These are phyloP conservation scores for Leptographium galeiforme DNA, from an alignment of 2,329 filamentous ascomycete genomes.

Conservation along the genomic window DNA sequence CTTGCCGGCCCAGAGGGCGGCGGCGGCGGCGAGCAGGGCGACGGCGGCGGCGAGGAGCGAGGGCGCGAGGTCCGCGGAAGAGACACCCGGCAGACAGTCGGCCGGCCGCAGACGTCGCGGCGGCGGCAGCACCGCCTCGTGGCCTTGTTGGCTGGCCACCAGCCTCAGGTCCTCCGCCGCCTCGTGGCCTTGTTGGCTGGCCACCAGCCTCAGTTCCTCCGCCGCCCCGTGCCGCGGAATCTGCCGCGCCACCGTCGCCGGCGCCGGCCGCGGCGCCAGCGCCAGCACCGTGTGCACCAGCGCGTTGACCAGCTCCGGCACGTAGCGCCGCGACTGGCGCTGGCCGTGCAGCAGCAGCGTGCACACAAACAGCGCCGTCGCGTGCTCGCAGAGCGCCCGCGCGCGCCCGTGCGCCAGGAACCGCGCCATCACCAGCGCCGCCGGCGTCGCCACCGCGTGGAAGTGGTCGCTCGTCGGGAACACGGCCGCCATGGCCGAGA, in stretches of 20 bases:
- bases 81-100: constrained; percentile 11
- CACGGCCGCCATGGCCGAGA: constrained; percentile 70
- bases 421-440: constrained; percentile 69
- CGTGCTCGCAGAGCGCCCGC: constrained; percentile 47
- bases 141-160: no score
- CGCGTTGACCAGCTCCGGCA: constrained; percentile 81
- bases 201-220: constrained; percentile 35
- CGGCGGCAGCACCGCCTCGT: constrained; percentile 36
- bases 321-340: constrained; percentile 66
- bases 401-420: constrained; percentile 71
- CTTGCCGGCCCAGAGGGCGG: constrained; percentile 61
- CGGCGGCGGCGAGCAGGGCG: constrained; percentile 52
- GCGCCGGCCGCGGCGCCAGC: constrained; percentile 37
- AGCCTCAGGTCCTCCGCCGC: constrained; percentile 30
- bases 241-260: constrained; percentile 19
- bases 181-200: no score
- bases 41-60: constrained; percentile 50
- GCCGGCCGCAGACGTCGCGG: constrained; percentile 6
- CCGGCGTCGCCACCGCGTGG: constrained; percentile 85
- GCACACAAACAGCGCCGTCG: constrained; percentile 64
- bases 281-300: constrained; percentile 58
- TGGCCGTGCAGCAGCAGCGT: constrained; percentile 76
- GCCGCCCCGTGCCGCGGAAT: constrained; percentile 11
- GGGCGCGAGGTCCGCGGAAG: constrained; percentile 30
- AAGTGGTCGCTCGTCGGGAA: constrained; percentile 97